Evolutionary conservation across 768 basidiomycete species (phyloP).

Genomic region (Exsudoporus frostii): DNA sequence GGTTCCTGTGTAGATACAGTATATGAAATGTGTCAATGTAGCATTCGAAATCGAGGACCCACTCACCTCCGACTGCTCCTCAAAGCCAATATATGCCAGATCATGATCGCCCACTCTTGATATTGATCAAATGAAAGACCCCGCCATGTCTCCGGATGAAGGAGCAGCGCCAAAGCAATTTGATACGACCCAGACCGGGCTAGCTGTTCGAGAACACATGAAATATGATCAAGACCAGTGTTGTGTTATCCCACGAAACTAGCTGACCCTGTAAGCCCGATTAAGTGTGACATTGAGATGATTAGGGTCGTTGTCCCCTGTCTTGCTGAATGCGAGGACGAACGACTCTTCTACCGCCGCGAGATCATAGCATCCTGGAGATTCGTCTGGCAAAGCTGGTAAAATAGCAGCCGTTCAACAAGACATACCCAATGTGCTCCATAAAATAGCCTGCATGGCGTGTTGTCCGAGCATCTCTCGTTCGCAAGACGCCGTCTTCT

Average conservation of each 20-base stretch:
- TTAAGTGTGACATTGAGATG: slow-evolving; percentile 61
- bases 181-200: slow-evolving; percentile 69
- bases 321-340: slow-evolving; percentile 61
- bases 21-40: slow-evolving; percentile 10
- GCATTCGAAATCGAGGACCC: slow-evolving; percentile 3
- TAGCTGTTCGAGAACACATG: slow-evolving; percentile 38
- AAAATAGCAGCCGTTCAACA: neutral
- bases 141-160: slow-evolving; percentile 70
- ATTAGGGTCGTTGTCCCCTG: slow-evolving; percentile 58
- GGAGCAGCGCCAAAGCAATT: slow-evolving; percentile 56
- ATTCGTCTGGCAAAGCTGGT: slow-evolving; percentile 9
- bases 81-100: slow-evolving; percentile 75
- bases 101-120: slow-evolving; percentile 66
- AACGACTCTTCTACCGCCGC: slow-evolving; percentile 66
- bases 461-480: slow-evolving; percentile 71
- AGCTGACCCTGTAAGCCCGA: slow-evolving; percentile 60
- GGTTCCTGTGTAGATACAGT: slow-evolving; percentile 48
- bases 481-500: slow-evolving; percentile 46
- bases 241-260: neutral
- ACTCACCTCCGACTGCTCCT: slow-evolving; percentile 66
- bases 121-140: slow-evolving; percentile 64
- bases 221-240: slow-evolving; percentile 5
- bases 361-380: slow-evolving; percentile 61
- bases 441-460: slow-evolving; percentile 68
- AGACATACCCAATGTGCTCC: slow-evolving; percentile 62